Evolutionary conservation across 208 protist genomes (phyloP), one percentile per base, ranked within the genome.

Genomic region (Leishmania tropica): DNA sequence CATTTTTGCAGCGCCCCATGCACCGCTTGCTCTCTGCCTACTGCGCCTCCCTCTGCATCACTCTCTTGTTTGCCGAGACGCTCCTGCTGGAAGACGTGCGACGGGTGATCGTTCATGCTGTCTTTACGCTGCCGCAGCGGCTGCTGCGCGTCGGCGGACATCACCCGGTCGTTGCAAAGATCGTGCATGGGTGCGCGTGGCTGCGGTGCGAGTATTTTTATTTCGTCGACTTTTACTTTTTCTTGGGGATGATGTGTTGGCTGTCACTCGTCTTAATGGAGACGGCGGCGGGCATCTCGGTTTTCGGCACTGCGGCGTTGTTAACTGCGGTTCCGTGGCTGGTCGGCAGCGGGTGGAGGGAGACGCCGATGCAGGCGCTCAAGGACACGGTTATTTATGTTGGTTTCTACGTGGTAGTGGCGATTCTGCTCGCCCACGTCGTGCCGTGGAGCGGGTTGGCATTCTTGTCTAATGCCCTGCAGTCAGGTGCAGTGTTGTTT

Each of bases 201-300:
- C 40, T 92, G 21, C 56, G 77, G 47, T 65, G 53, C 24, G 76
- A 85, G 73, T 86, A 84, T 47, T 88, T 94, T 56, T 90, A 84
- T 76, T 92, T 92, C 87, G 76, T 94, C 8, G 86, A 90, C 78
- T 90, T 90, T 70, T 88, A 88, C 51, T 88, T 89, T 75, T 89
- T 78, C 76, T 84, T 94, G 53, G 78, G 81, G 24, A 71, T 92
- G 19, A 83, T 84, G 82, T 75, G 88, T 48, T 94, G 88, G 88
- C 75, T 88, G 48, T 87, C 88, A 31, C 73, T 84, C 24, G 84
- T 88, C 75, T 75, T 91, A 73, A 81, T 89, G 78, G 85, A 87
- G 74, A 79, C 81, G 42, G 62, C 83, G 47, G 78, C 77, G 1
- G 77, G 78, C 24, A 77, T 83, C 37, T 74, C 86, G 31, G 28